Evolutionary conservation across 495 filamentous ascomycete species (phyloP).

Genomic region (Cercophora sp.): DNA sequence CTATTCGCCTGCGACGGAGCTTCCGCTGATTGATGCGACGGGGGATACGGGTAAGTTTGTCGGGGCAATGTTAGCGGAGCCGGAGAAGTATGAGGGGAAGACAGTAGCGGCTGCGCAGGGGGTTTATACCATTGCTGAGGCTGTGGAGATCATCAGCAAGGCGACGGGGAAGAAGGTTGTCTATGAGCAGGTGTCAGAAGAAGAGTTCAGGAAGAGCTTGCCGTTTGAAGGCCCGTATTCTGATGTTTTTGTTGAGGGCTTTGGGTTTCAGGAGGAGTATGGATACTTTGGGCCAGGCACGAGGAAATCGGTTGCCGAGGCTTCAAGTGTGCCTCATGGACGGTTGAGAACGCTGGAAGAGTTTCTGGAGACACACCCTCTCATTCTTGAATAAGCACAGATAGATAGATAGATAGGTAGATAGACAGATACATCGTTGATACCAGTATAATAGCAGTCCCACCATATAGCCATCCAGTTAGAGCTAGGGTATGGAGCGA

Average conservation of each 20-base stretch:
- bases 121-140: slow-evolving; percentile 36
- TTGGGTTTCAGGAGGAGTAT: slow-evolving; percentile 35
- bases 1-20: slow-evolving; percentile 23
- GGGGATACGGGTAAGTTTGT: slow-evolving; percentile 51
- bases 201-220: slow-evolving; percentile 33
- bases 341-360: slow-evolving; percentile 45
- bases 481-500: no score
- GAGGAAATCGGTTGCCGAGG: slow-evolving; percentile 39
- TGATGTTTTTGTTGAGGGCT: slow-evolving; percentile 35
- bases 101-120: slow-evolving; percentile 37
- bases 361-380: slow-evolving; percentile 28
- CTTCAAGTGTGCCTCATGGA: slow-evolving; percentile 33
- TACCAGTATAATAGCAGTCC: no score
- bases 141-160: slow-evolving; percentile 35
- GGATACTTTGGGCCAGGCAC: slow-evolving; percentile 45
- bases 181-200: slow-evolving; percentile 40
- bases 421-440: no score
- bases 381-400: no score
- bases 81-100: slow-evolving; percentile 47
- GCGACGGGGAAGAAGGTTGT: slow-evolving; percentile 43
- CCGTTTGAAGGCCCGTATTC: slow-evolving; percentile 16
- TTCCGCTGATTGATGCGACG: slow-evolving; percentile 44
- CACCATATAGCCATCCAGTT: no score
- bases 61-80: slow-evolving; percentile 48
- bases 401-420: no score